Base-by-base conservation (phyloP, 345 rosid genomes). In the Lepidium aucheri region DNA sequence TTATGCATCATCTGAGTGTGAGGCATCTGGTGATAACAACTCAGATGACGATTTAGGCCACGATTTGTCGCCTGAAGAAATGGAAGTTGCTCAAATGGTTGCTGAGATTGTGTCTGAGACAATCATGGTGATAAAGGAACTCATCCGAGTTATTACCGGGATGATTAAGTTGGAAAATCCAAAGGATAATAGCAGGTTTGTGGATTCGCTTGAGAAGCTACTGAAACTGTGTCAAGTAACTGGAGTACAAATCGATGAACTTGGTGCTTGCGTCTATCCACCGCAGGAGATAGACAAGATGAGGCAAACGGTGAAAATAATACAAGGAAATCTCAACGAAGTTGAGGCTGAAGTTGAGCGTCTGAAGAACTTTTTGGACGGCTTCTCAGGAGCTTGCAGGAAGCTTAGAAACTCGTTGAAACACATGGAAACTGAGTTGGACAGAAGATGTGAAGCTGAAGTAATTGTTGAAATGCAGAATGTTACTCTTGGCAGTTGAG, bases 181-280 rank as follows among this genome's bases (percentile, higher is more conserved):
- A 0, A 63, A 73, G 38, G 85, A 80, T 49, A 69, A 53, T 2
- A 7, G 84, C 36, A 57, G 64, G 53, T 85, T 90, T 34, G 90
- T 86, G 50, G 81, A 81, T 53, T 78, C 89, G 3, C 78, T 90
- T 53, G 99, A 93, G 81, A 84, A 81, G 54, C 33, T 90, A 30
- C 75, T 88, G 80, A 90, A 83, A 76, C 56, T 75, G 3, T 85
- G 95, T 72, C 82, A 75, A 76, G 92, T 77, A 65, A 76, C 81
- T 0, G 92, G 92, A 9, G 72, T 59, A 53, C 86, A 86, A 67
- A 83, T 90, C 1, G 92, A 90, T 11, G 99, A 93, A 68, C 78
- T 90, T 4, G 95, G 95, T 47, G 94, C 92, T 52, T 88, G 83
- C 44, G 86, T 93, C 54, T 90, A 93, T 67, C 97, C 99, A 0